A percentile compares a stretch with the other conserved stretches of the same genome.
These are phyloP conservation scores for Cladosporium halotolerans DNA, from an alignment of 2,329 filamentous ascomycete genomes.

Conservation along the genomic window DNA sequence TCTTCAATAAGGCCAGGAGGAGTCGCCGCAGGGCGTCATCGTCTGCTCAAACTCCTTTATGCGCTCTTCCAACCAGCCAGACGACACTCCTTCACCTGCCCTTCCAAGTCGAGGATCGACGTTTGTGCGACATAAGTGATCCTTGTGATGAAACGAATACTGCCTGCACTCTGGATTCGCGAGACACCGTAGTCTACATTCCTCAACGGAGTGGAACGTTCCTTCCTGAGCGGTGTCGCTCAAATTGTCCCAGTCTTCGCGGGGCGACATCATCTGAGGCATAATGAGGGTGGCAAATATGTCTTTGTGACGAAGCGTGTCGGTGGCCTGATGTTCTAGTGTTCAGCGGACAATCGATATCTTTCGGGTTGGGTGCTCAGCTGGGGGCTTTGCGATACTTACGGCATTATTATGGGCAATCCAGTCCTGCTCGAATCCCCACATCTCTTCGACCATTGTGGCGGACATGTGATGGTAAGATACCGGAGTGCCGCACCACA, in stretches of 20 bases:
- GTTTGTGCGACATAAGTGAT: neutral
- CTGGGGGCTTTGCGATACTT: neutral
- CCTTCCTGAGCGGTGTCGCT: neutral
- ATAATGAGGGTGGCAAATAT: neutral
- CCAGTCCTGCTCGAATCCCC: conserved; percentile 18
- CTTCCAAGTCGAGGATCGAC: neutral
- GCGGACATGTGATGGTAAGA: conserved; percentile 19
- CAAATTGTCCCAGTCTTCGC: neutral
- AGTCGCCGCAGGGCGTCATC: neutral
- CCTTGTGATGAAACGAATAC: neutral
- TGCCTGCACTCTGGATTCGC: neutral
- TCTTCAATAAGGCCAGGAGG: neutral
- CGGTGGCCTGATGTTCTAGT: neutral
- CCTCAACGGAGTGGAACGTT: neutral
- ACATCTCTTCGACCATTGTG: conserved; percentile 12
- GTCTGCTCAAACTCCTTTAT: neutral
- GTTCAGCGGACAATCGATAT: too few species aligned
- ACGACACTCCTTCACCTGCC: neutral
- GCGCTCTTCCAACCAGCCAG: neutral
- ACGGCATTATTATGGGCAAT: neutral
- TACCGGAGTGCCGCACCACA: conserved; percentile 16
- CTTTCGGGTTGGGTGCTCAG: too few species aligned
- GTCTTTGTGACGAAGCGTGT: neutral
- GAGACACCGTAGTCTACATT: neutral
- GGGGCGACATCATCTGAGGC: neutral